phyloP scores from a whole-genome alignment of 2,329 filamentous ascomycete species.

The Calonectria leucothoes region DNA sequence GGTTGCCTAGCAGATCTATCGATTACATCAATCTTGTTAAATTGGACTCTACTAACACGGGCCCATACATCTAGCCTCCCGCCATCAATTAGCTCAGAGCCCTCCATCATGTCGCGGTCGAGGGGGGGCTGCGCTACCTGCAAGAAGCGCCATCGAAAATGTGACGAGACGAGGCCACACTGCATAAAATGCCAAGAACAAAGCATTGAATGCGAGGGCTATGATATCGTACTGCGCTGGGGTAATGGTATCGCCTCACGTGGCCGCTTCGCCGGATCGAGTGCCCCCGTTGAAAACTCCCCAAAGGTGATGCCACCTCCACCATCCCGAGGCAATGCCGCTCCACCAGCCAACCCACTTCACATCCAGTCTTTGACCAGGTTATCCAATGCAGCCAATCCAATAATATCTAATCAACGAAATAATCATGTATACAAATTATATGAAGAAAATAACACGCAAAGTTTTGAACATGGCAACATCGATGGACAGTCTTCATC shows the following conservation, averaged over 20 bases:
- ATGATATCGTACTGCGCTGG: slow-evolving; percentile 30
- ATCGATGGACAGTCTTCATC: background rate
- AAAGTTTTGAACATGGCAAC: background rate
- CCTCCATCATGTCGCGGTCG: slow-evolving; percentile 27
- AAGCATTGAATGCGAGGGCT: slow-evolving; percentile 26
- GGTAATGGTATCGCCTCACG: slow-evolving; percentile 29
- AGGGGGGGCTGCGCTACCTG: slow-evolving; percentile 32
- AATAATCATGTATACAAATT: background rate
- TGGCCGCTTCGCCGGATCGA: slow-evolving; percentile 18
- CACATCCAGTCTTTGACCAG: background rate
- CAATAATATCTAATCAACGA: background rate
- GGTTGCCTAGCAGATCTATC: background rate
- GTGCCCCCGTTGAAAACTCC: slow-evolving; percentile 24
- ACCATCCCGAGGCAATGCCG: background rate
- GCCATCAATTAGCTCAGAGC: too few species aligned
- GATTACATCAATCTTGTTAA: background rate
- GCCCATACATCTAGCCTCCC: background rate
- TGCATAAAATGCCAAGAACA: slow-evolving; percentile 27
- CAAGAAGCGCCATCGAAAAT: slow-evolving; percentile 36
- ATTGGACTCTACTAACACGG: background rate
- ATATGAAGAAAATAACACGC: background rate
- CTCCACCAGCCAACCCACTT: background rate
- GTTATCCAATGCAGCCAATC: background rate
- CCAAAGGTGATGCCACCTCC: background rate
- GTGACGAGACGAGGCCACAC: slow-evolving; percentile 30